Evolutionary conservation across 805 yeast species (phyloP).

Genomic region (Sungouiella thailandica): DNA sequence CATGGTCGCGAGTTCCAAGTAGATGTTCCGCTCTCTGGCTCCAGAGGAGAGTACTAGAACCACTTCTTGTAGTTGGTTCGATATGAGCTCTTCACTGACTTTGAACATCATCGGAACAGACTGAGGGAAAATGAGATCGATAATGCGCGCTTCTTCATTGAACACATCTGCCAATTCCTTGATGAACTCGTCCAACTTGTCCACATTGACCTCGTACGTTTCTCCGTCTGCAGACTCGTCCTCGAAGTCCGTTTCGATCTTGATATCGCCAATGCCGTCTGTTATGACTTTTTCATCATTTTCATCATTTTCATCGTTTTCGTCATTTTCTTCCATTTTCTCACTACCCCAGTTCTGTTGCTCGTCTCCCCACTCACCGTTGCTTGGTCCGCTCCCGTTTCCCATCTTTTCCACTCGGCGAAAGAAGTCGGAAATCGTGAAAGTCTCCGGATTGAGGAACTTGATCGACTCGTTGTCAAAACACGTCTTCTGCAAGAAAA

Average conservation of each 20-base stretch:
- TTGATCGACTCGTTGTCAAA: conserved; percentile 32
- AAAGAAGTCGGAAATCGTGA: conserved; percentile 22
- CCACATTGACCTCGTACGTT: conserved; percentile 7
- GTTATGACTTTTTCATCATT: too few relatives aligned
- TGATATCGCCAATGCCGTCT: background rate
- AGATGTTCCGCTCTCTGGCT: conserved; percentile 24
- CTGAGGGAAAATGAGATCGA: conserved; percentile 42
- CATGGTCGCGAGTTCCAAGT: conserved; percentile 36
- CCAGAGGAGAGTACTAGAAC: conserved; percentile 22
- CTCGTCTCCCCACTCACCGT: background rate
- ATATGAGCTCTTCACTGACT: conserved; percentile 42
- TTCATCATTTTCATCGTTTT: background rate
- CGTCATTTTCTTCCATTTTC: conserved; percentile 4
- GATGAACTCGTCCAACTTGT: conserved; percentile 21
- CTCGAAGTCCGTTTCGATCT: background rate
- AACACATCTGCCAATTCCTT: conserved; percentile 29
- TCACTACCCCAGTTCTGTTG: background rate
- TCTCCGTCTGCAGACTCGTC: background rate
- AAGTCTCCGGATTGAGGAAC: conserved; percentile 25
- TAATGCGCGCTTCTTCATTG: conserved; percentile 31
- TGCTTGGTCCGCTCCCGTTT: background rate
- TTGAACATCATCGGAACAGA: conserved; percentile 43
- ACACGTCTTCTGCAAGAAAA: conserved; percentile 38
- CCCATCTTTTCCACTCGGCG: background rate
- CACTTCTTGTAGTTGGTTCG: conserved; percentile 34